These are phyloP conservation scores for Ammopiptanthus mongolicus DNA, from an alignment of 306 rosid species.

Conservation along the genomic window DNA sequence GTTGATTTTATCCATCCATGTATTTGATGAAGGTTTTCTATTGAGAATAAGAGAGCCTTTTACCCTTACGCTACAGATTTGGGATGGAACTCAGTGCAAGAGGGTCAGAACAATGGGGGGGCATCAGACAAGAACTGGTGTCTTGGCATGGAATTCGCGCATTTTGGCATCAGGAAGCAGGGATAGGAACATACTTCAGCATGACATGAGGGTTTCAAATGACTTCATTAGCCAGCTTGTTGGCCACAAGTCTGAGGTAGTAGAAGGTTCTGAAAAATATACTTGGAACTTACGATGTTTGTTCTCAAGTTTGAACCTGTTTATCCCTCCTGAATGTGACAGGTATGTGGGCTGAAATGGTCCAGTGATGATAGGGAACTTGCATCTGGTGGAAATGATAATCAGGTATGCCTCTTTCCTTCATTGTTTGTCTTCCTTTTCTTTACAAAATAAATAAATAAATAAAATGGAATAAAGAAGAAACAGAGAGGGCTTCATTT, in stretches of 20 bases:
- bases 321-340: conserved; percentile 13
- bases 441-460: no score
- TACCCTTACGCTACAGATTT: conserved; percentile 40
- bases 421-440: neutral
- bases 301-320: neutral
- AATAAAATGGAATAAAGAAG: neutral
- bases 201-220: conserved; percentile 78
- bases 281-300: neutral
- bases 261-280: neutral
- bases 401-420: conserved; percentile 51
- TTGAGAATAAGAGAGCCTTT: conserved; percentile 5
- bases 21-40: neutral
- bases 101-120: conserved; percentile 95
- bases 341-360: conserved; percentile 97
- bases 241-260: conserved; percentile 99
- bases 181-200: conserved; percentile 92
- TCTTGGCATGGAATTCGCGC: conserved; percentile 95
- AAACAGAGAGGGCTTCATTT: neutral
- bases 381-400: conserved; percentile 99
- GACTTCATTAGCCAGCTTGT: conserved; percentile 72
- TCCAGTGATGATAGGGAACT: conserved; percentile 94
- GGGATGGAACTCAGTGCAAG: conserved; percentile 94
- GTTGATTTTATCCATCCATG: neutral
- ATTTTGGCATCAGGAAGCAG: conserved; percentile 92
- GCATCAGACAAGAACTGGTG: conserved; percentile 97